Conservation (phyloP, 2,329 filamentous ascomycete species). For the Neopestalotiopsis sp. region DNA sequence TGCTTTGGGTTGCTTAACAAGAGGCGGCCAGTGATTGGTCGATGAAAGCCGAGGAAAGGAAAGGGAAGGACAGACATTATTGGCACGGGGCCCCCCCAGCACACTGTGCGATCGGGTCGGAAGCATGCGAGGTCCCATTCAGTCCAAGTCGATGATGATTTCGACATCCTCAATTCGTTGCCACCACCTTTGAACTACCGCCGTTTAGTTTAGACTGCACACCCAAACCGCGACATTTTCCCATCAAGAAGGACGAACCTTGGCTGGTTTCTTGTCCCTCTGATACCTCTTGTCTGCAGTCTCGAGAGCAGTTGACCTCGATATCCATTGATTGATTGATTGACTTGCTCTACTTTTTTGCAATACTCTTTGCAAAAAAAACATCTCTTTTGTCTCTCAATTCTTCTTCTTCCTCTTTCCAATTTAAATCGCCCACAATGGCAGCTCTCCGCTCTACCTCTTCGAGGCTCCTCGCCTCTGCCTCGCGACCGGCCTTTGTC, state of each 20-base stretch:
- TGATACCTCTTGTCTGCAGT: background rate
- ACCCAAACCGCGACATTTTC: background rate
- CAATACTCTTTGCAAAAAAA: too few relatives aligned
- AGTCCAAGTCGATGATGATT: slow-evolving; percentile 15
- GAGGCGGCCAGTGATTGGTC: slow-evolving; percentile 13
- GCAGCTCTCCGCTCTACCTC: slow-evolving; percentile 66
- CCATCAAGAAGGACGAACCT: background rate
- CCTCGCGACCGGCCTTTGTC: slow-evolving; percentile 45
- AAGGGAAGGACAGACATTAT: background rate
- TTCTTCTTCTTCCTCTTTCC: background rate
- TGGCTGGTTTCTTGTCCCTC: slow-evolving; percentile 6
- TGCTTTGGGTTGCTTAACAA: slow-evolving; percentile 12
- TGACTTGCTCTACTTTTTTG: too few relatives aligned
- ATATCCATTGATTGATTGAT: background rate
- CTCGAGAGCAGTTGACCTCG: slow-evolving; percentile 10
- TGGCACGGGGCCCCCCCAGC: slow-evolving; percentile 5
- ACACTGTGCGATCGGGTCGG: slow-evolving; percentile 14
- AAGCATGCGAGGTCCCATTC: background rate
- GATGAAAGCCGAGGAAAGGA: slow-evolving; percentile 16
- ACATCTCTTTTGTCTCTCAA: slow-evolving; percentile 1
- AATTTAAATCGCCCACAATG: slow-evolving; percentile 46
- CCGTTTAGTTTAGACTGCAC: background rate
- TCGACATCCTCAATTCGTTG: slow-evolving; percentile 15
- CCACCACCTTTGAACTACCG: slow-evolving; percentile 8
- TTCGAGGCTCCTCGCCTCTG: slow-evolving; percentile 55